Evolutionary conservation across 2,329 filamentous ascomycete genomes (phyloP).

Genomic region (Aspergillus aculeatinus): DNA sequence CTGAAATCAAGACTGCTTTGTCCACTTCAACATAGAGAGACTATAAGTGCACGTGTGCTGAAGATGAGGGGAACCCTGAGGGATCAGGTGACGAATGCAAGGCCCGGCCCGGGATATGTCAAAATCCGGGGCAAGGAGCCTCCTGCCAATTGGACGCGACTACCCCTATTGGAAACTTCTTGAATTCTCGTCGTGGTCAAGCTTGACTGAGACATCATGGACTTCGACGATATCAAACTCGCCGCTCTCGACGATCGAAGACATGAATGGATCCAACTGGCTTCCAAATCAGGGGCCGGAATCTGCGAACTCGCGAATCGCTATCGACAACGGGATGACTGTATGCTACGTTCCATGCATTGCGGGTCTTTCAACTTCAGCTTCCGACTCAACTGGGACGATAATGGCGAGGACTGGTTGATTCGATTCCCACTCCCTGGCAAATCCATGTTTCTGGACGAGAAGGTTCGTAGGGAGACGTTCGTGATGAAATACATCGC

Average conservation of each 20-base stretch:
- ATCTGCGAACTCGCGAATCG: slow-evolving; percentile 11
- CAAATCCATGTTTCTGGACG: slow-evolving; percentile 14
- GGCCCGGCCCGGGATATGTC: no score
- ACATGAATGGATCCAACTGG: slow-evolving; percentile 7
- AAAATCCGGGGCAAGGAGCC: no score
- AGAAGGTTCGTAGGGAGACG: slow-evolving; percentile 13
- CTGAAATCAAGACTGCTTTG: no score
- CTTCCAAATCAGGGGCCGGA: not conserved
- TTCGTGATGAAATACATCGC: slow-evolving; percentile 8
- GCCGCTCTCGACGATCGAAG: not conserved
- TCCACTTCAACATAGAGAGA: no score
- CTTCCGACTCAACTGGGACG: slow-evolving; percentile 14
- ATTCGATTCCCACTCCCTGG: slow-evolving; percentile 15
- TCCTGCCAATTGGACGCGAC: no score
- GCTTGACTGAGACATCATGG: not conserved
- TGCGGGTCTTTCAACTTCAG: slow-evolving; percentile 16
- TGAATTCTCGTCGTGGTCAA: no score
- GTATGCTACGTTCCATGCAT: slow-evolving; percentile 12
- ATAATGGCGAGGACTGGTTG: slow-evolving; percentile 15
- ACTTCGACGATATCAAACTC: slow-evolving; percentile 9
- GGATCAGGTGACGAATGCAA: no score
- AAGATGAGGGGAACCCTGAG: no score
- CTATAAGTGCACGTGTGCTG: no score
- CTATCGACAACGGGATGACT: slow-evolving; percentile 13
- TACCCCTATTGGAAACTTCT: no score